Base-by-base conservation (phyloP, 179 eudicot genomes). In the Nepenthes alata region DNA sequence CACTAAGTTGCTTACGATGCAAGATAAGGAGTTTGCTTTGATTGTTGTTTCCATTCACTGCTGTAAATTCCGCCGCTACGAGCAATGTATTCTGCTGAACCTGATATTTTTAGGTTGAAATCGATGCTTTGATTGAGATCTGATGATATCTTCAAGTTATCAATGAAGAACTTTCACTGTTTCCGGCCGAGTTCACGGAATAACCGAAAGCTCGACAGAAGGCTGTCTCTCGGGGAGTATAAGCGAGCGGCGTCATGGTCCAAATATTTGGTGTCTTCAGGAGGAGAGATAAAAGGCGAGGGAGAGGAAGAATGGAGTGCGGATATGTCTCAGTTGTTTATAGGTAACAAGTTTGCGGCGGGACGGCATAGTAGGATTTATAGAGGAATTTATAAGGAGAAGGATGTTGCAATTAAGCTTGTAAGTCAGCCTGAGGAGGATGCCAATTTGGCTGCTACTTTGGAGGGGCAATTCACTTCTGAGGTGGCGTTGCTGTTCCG, bases 351-450 rank as follows among this genome's bases (percentile, higher is more conserved):
- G 53, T 94, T 94, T 62, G 99, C 99, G 0, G 71, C 91, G 1
- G 99, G 99, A 8, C 70, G 89, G 64, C 99, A 90, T 70, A 94
- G 97, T 57, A 81, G 99, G 72, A 85, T 94, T 47, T 94, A 94
- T 41, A 83, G 89, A 69, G 99, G 99, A 59, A 74, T 90, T 47
- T 94, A 94, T 68, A 84, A 90, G 66, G 85, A 77, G 44, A 76
- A 66, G 16, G 91, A 94, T 15, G 99, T 90, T 47, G 99, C 99
- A 1, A 87, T 94, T 75, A 94, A 94, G 86, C 89, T 94, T 37
- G 68, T 90, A 57, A 94, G 99, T 50, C 97, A 87, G 59, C 99
- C 99, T 10, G 87, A 90, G 59, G 99, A 94, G 59, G 97, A 94
- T 49, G 77, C 82, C 13, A 89, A 85, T 2, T 69, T 94, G 70